Conservation (phyloP, 1,139 yeast species). For the Kodamaea sp. region DNA sequence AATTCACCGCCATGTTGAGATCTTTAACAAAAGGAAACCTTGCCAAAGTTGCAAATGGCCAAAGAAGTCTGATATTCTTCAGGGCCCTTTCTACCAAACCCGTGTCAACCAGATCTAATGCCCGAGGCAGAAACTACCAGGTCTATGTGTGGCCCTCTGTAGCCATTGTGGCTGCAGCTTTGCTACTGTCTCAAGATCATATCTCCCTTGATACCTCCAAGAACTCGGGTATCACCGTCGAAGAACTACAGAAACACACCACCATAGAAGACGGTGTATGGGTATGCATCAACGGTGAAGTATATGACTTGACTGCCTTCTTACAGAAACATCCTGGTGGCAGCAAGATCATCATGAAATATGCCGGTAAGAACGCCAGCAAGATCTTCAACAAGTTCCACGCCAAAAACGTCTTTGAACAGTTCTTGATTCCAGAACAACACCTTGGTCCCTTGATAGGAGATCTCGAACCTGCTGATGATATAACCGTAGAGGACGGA, state of each 20-base stretch:
- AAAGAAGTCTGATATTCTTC: no score
- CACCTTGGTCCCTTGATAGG: slow-evolving; percentile 29
- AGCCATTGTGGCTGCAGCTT: no score
- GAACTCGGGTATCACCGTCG: slow-evolving; percentile 14
- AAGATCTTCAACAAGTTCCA: slow-evolving; percentile 76
- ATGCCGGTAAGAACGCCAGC: slow-evolving; percentile 61
- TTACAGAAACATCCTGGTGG: slow-evolving; percentile 60
- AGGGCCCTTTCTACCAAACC: no score
- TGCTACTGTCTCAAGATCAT: no score
- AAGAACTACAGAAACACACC: slow-evolving; percentile 40
- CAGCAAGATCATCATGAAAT: slow-evolving; percentile 48
- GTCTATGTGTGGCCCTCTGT: no score
- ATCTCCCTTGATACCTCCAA: slow-evolving; percentile 1
- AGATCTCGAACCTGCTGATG: slow-evolving; percentile 12
- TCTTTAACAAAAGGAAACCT: no score
- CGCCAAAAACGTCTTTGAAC: slow-evolving; percentile 71
- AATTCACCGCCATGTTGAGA: no score
- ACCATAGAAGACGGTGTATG: slow-evolving; percentile 46
- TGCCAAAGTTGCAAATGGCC: no score
- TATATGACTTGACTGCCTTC: slow-evolving; percentile 52
- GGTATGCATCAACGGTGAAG: slow-evolving; percentile 55
- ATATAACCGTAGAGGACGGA: slow-evolving; percentile 21
- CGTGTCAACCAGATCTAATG: no score
- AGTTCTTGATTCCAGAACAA: slow-evolving; percentile 35
- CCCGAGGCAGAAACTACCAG: no score